Conservation (phyloP, 2,329 filamentous ascomycete species). For the Fusarium aywerte region DNA sequence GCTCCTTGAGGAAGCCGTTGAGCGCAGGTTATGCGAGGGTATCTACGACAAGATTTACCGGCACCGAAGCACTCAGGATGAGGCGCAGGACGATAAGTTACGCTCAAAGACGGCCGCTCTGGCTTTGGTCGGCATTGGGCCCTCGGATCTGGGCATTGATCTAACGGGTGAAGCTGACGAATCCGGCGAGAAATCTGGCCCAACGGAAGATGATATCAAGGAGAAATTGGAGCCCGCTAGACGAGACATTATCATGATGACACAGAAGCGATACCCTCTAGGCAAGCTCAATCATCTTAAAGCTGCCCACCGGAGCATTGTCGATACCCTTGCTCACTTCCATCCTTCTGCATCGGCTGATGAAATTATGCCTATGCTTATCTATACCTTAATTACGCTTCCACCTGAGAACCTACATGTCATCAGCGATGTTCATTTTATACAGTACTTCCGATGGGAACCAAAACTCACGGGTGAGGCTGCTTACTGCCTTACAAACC, state of each 20-base stretch:
- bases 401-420: slow-evolving; percentile 86
- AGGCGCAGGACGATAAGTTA: slow-evolving; percentile 93
- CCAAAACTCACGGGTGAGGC: slow-evolving; percentile 91
- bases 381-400: slow-evolving; percentile 93
- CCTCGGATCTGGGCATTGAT: slow-evolving; percentile 85
- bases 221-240: slow-evolving; percentile 77
- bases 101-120: slow-evolving; percentile 93
- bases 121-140: slow-evolving; percentile 88
- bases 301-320: slow-evolving; percentile 90
- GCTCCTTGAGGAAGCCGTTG: slow-evolving; percentile 89
- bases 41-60: slow-evolving; percentile 91
- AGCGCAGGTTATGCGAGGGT: slow-evolving; percentile 84
- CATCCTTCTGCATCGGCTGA: slow-evolving; percentile 89
- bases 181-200: slow-evolving; percentile 66
- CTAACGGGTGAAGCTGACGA: slow-evolving; percentile 68
- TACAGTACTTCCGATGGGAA: slow-evolving; percentile 88
- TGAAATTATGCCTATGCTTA: slow-evolving; percentile 95
- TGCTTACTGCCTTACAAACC: slow-evolving; percentile 94
- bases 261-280: slow-evolving; percentile 84
- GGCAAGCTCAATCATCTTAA: slow-evolving; percentile 92
- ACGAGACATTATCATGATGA: slow-evolving; percentile 79
- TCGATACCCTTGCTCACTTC: slow-evolving; percentile 80
- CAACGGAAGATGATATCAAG: slow-evolving; percentile 74
- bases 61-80: slow-evolving; percentile 90
- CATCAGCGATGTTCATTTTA: slow-evolving; percentile 94